A percentile compares a stretch with the other conserved stretches of the same genome.
phyloP scores from a whole-genome alignment of 75 land plant genomes.

The Chamaecyparis obtusa region DNA sequence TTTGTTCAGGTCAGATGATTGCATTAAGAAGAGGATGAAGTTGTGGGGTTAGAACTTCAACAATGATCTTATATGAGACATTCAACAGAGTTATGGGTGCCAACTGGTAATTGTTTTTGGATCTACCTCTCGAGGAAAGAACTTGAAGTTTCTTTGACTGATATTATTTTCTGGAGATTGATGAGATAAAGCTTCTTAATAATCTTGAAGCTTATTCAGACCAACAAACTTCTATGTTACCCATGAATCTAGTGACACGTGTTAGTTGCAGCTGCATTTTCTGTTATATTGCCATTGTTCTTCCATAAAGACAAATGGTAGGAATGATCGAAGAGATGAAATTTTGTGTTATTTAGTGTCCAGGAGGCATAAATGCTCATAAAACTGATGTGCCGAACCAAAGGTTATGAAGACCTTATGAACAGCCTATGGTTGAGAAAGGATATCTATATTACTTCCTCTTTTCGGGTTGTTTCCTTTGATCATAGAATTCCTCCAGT shows the following conservation, averaged over 20 bases:
- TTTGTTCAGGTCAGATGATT: no score
- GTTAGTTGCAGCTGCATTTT: neutral
- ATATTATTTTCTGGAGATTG: neutral
- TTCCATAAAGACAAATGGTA: neutral
- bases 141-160: neutral
- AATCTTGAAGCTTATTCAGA: neutral
- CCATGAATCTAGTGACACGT: neutral
- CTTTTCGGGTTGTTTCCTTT: neutral
- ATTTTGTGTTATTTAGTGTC: neutral
- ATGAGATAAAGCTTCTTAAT: neutral
- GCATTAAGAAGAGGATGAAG: no score
- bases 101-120: neutral
- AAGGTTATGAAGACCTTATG: neutral
- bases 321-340: neutral
- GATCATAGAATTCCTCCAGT: neutral
- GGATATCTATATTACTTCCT: neutral
- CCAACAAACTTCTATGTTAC: neutral
- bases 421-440: neutral
- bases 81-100: neutral
- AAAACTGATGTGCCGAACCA: neutral
- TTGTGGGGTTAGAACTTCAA: neutral
- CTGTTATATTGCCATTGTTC: neutral
- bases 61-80: neutral
- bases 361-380: neutral
- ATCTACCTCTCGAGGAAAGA: neutral